Conservation (phyloP, 306 rosid species). For the Crotalaria pallida region DNA sequence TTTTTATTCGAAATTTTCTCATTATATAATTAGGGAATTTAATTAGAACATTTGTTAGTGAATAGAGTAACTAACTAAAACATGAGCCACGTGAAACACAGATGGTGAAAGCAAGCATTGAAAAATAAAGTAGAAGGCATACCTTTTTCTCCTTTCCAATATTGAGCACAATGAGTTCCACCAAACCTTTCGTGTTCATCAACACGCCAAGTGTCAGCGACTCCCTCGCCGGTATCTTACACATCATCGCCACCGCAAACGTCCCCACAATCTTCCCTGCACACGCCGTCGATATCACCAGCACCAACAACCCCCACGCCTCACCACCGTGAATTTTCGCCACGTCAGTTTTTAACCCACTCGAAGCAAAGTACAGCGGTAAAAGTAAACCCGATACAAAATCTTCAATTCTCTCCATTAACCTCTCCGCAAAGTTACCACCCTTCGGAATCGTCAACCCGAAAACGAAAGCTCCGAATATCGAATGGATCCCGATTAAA, state of each 20-base stretch:
- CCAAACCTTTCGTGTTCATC: slow-evolving; percentile 95
- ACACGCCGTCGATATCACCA: slow-evolving; percentile 67
- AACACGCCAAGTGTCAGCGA: slow-evolving; percentile 71
- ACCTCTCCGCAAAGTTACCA: slow-evolving; percentile 47
- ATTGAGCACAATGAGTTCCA: slow-evolving; percentile 92
- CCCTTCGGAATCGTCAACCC: slow-evolving; percentile 75
- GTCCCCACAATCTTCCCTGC: slow-evolving; percentile 81
- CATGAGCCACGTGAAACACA: background rate
- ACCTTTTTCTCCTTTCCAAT: slow-evolving; percentile 96
- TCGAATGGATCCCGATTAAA: slow-evolving; percentile 73
- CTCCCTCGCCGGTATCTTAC: slow-evolving; percentile 60
- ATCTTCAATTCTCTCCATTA: slow-evolving; percentile 74
- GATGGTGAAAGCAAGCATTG: background rate
- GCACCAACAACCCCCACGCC: slow-evolving; percentile 67
- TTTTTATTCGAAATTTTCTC: too few species aligned
- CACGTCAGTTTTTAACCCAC: slow-evolving; percentile 83
- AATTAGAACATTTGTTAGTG: too few species aligned
- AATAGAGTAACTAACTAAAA: too few species aligned
- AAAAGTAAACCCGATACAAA: slow-evolving; percentile 72
- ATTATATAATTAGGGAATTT: too few species aligned
- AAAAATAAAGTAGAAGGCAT: background rate
- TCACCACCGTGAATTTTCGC: slow-evolving; percentile 47
- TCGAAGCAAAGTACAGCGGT: slow-evolving; percentile 78
- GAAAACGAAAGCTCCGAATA: slow-evolving; percentile 80
- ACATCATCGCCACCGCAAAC: slow-evolving; percentile 58